Evolutionary conservation across 345 rosid species (phyloP), one percentile per base, ranked within the genome.

Genomic region (Hibiscus trionum): DNA sequence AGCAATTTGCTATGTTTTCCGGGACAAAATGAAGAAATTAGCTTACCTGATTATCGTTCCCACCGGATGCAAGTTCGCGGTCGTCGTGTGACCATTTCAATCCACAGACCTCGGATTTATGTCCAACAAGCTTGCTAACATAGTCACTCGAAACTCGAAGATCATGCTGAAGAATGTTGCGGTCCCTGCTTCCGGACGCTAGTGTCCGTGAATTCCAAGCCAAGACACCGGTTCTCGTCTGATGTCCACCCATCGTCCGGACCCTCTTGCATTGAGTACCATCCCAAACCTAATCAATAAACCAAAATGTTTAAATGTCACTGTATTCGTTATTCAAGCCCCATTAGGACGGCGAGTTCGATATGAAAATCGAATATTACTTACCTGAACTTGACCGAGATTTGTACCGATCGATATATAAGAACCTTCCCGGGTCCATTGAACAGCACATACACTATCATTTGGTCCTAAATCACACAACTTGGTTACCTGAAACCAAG

Each of bases 11-110:
- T 11, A 12, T 11, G 50, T 37, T 37, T 37, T 37, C 10, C 9
- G 0, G 12, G 50, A 46, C 3, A 46, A 46, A 46, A 11, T 3
- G 50, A 46, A 46, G 50, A 11, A 46, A 46, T 46, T 11, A 46
- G 15, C 39, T 35, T 37, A 37, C 44, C 50, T 46, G 50, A 81
- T 95, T 95, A 73, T 95, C 99, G 50, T 95, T 95, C 77, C 98
- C 98, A 78, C 99, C 98, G 4, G 99, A 95, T 10, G 99, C 99
- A 35, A 95, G 99, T 78, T 95, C 98, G 73, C 99, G 81, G 81
- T 90, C 99, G 71, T 95, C 99, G 39, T 88, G 91, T 31, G 98
- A 95, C 99, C 99, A 95, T 83, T 92, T 95, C 76, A 95, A 73
- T 27, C 99, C 98, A 49, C 99, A 95, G 16, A 95, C 88, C 87